Conservation (phyloP, 1,139 yeast species). For the Nakaseomyces glabratus region DNA sequence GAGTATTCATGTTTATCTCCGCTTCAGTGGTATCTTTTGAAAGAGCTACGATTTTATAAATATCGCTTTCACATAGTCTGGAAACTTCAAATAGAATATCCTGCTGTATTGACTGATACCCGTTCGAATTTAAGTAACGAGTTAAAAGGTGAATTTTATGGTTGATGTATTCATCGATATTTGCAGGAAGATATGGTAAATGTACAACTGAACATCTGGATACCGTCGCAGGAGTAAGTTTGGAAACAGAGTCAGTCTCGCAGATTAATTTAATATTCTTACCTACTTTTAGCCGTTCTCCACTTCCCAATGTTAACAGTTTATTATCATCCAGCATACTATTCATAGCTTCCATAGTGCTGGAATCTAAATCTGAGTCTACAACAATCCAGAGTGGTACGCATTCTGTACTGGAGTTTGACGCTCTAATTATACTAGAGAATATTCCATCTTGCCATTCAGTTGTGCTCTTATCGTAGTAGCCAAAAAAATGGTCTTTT, state of each 20-base stretch:
- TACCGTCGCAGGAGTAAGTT: conserved; percentile 85
- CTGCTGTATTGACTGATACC: too few relatives aligned
- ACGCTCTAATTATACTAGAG: conserved; percentile 56
- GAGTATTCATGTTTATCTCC: too few relatives aligned
- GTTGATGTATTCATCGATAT: too few relatives aligned
- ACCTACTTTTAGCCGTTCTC: conserved; percentile 71
- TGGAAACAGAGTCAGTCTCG: conserved; percentile 59
- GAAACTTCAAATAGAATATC: too few relatives aligned
- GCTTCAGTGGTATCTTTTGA: too few relatives aligned
- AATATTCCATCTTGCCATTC: conserved; percentile 93
- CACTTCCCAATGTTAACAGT: conserved; percentile 75
- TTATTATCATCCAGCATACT: conserved; percentile 87
- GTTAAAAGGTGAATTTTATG: too few relatives aligned
- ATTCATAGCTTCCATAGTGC: conserved; percentile 87
- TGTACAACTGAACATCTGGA: conserved; percentile 90
- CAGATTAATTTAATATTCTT: conserved; percentile 56
- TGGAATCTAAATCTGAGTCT: conserved; percentile 92
- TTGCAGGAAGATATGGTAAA: conserved; percentile 44
- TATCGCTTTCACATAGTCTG: too few relatives aligned
- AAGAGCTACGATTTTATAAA: too few relatives aligned
- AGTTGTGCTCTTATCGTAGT: conserved; percentile 62
- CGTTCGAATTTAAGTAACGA: too few relatives aligned
- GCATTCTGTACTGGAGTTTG: conserved; percentile 32
- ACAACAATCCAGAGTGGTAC: conserved; percentile 62
- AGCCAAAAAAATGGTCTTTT: conserved; percentile 64